Evolutionary conservation across 2,329 filamentous ascomycete species (phyloP).

Genomic region (Coleophoma crateriformis): DNA sequence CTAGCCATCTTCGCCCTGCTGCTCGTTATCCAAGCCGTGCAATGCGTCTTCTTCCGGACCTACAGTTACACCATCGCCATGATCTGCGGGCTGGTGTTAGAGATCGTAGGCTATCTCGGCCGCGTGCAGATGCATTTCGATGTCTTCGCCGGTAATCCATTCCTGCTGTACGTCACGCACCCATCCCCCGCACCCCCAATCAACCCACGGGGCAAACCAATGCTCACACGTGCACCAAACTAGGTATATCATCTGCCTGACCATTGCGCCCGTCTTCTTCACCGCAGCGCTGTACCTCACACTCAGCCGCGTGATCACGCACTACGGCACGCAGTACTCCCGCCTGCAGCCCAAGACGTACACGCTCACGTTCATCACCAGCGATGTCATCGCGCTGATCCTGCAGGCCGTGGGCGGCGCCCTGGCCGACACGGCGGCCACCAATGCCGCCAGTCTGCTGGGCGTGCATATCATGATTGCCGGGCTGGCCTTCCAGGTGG

Average conservation of each 20-base stretch:
- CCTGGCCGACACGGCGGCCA: slow-evolving; percentile 41
- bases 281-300: slow-evolving; percentile 58
- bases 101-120: slow-evolving; percentile 52
- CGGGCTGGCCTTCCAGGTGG: slow-evolving; percentile 31
- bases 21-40: slow-evolving; percentile 11
- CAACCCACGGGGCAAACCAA: not conserved
- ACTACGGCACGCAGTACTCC: slow-evolving; percentile 41
- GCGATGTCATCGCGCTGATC: slow-evolving; percentile 50
- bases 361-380: slow-evolving; percentile 38
- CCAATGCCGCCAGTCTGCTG: slow-evolving; percentile 13
- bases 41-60: slow-evolving; percentile 38
- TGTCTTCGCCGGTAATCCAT: slow-evolving; percentile 12
- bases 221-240: not conserved
- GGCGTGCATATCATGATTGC: slow-evolving; percentile 29
- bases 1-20: slow-evolving; percentile 11
- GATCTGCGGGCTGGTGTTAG: slow-evolving; percentile 43
- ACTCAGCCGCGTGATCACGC: slow-evolving; percentile 46
- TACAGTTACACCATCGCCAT: slow-evolving; percentile 52
- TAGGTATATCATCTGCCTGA: slow-evolving; percentile 51
- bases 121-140: slow-evolving; percentile 20
- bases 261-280: slow-evolving; percentile 38
- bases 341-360: slow-evolving; percentile 40
- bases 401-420: slow-evolving; percentile 53
- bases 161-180: slow-evolving; percentile 13
- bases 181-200: not conserved